Percentiles rank a stretch among this genome's conserved stretches.
Conservation (phyloP, 2,329 filamentous ascomycete genomes). For the Neoascochyta sp. region DNA sequence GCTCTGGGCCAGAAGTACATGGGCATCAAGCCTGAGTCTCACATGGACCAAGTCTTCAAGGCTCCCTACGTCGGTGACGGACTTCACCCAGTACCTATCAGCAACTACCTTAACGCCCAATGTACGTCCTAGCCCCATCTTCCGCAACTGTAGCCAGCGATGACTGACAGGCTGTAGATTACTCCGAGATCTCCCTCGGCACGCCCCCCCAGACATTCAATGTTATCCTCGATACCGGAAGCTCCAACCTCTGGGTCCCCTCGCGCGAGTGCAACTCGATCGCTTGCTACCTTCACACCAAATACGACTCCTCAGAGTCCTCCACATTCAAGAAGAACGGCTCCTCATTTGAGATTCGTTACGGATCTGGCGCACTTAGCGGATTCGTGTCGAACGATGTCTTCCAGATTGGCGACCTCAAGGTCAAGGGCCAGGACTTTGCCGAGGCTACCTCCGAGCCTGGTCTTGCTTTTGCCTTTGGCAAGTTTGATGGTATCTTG, state of each 20-base stretch:
- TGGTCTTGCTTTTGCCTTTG: slow-evolving; percentile 95
- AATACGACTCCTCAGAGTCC: slow-evolving; percentile 89
- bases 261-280: slow-evolving; percentile 88
- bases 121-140: slow-evolving; percentile 59
- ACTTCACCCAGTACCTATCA: slow-evolving; percentile 78
- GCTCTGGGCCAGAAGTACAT: slow-evolving; percentile 95
- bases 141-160: slow-evolving; percentile 1
- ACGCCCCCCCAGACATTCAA: slow-evolving; percentile 94
- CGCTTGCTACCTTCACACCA: slow-evolving; percentile 94
- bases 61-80: slow-evolving; percentile 64
- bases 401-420: slow-evolving; percentile 82
- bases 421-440: slow-evolving; percentile 86
- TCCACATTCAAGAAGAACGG: slow-evolving; percentile 94
- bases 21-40: slow-evolving; percentile 69
- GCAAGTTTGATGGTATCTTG: slow-evolving; percentile 93
- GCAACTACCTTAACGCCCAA: slow-evolving; percentile 98
- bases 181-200: slow-evolving; percentile 91
- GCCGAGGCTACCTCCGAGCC: slow-evolving; percentile 95
- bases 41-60: slow-evolving; percentile 75
- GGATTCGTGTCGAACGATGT: slow-evolving; percentile 91
- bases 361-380: slow-evolving; percentile 89
- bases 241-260: slow-evolving; percentile 98
- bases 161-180: slow-evolving; percentile 56
- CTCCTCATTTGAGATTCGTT: slow-evolving; percentile 84
- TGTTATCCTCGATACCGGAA: slow-evolving; percentile 96